These are phyloP conservation scores for Solanum dulcamara DNA, from an alignment of 257 asterid species.

Conservation along the genomic window DNA sequence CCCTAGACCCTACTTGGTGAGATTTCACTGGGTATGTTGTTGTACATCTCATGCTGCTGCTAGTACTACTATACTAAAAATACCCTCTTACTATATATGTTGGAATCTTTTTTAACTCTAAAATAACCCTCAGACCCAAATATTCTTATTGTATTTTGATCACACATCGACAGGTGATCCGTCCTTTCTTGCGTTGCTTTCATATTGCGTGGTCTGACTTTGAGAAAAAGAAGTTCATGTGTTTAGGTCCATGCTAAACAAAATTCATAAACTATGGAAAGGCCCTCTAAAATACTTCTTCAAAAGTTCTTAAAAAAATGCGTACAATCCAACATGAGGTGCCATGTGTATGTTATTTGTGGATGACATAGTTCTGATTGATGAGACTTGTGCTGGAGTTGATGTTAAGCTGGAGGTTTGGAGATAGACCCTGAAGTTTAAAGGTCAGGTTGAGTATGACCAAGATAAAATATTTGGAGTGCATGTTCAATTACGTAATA, in stretches of 20 bases:
- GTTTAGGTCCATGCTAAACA: background rate
- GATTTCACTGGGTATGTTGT: no score
- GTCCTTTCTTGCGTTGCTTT: background rate
- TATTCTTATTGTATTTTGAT: background rate
- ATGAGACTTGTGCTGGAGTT: background rate
- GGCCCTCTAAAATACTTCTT: background rate
- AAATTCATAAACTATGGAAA: background rate
- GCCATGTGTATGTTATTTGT: background rate
- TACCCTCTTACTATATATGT: background rate
- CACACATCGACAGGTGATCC: background rate
- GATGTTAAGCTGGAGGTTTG: background rate
- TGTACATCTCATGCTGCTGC: background rate
- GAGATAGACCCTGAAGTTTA: background rate
- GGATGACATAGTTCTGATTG: background rate
- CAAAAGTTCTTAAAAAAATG: background rate
- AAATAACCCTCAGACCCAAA: background rate
- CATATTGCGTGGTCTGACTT: background rate
- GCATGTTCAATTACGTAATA: background rate
- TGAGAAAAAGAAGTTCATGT: background rate
- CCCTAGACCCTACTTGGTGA: no score
- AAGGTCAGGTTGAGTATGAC: background rate
- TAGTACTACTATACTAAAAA: background rate
- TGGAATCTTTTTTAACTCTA: background rate
- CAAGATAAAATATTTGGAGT: background rate
- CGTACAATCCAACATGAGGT: background rate